phyloP scores from a whole-genome alignment of 352 stramenopile species.

The Blastocystis sp. region DNA sequence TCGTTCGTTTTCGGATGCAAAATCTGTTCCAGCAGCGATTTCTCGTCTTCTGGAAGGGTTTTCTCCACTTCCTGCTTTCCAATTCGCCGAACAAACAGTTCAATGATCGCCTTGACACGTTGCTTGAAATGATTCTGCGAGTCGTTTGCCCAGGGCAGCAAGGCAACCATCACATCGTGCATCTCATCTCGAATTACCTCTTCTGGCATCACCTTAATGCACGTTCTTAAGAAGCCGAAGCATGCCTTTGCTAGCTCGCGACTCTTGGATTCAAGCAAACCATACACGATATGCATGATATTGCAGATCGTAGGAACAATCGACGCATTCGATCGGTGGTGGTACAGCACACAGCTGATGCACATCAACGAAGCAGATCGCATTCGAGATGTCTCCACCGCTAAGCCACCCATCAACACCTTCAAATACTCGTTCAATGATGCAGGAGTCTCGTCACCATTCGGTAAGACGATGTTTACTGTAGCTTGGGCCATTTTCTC shows the following conservation, averaged over 20 bases:
- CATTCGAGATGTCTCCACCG: slow-evolving; percentile 67
- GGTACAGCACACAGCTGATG: slow-evolving; percentile 51
- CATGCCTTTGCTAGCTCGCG: slow-evolving; percentile 62
- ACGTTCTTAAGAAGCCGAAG: slow-evolving; percentile 64
- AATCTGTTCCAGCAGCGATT: slow-evolving; percentile 22
- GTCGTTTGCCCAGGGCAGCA: slow-evolving; percentile 63
- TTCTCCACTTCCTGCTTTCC: background rate
- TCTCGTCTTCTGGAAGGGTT: background rate
- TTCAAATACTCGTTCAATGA: slow-evolving; percentile 64
- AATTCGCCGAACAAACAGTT: slow-evolving; percentile 62
- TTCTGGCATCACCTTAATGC: slow-evolving; percentile 58
- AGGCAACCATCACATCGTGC: background rate
- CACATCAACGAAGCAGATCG: slow-evolving; percentile 53
- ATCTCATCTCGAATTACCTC: slow-evolving; percentile 24
- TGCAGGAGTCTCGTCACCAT: background rate
- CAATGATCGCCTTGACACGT: slow-evolving; percentile 58
- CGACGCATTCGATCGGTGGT: background rate
- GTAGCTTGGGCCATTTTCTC: slow-evolving; percentile 70
- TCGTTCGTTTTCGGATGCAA: background rate
- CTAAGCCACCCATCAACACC: slow-evolving; percentile 67
- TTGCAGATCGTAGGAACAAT: slow-evolving; percentile 67
- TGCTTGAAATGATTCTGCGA: slow-evolving; percentile 62
- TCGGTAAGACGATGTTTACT: slow-evolving; percentile 16
- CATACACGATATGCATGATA: slow-evolving; percentile 67
- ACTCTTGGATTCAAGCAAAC: slow-evolving; percentile 62